Base-by-base conservation (phyloP, 192 early-diverging fungal species). In the Coemansia sp. region DNA sequence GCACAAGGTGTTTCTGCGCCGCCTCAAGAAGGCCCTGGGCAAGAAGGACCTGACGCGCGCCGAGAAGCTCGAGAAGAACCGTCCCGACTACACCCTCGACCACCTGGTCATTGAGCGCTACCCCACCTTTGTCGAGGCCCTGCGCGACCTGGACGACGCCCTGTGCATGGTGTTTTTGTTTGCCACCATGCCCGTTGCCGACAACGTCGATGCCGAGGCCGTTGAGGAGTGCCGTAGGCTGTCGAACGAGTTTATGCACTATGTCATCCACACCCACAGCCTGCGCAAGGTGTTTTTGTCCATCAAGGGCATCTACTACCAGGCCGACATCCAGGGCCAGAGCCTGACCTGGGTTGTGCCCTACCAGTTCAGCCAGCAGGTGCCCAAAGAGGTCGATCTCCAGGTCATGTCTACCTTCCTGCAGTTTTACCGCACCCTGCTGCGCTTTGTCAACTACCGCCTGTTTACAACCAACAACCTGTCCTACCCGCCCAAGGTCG, bases 241-340 rank as follows among this genome's bases (percentile, higher is more conserved):
- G 54, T 76, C 84, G n/a, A 81, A 83, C 23, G 94, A 99, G 78
- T 99, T 97, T 72, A 91, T 93, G 72, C 88, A 91, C 64, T 95
- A 93, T 56, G 79, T 96, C 5, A 81, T 95, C 53, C 77, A 85
- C 38, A 78, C 87, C 30, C 80, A 85, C 41, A 75, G 82, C 50
- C 73, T 99, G 47, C 86, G 87, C 46, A 93, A 92, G 67, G 84
- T 86, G 22, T 99, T 99, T 67, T 75, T 99, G 39, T 93, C 91
- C 10, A 96, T 99, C 84, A 99, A 99, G 80, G 97, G 97, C 41
- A 96, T 99, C 67, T 99, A 99, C 77, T 99, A 97, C 75, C 93
- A 96, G 78, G 93, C 89, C n/a, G 93, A 96, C 44, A 89, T 99
- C 68, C 85, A 89, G 67, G 96, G 96, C 27, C 87, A 93, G 63